Conservation (phyloP, 345 rosid species). For the Sisymbrium altissimum region DNA sequence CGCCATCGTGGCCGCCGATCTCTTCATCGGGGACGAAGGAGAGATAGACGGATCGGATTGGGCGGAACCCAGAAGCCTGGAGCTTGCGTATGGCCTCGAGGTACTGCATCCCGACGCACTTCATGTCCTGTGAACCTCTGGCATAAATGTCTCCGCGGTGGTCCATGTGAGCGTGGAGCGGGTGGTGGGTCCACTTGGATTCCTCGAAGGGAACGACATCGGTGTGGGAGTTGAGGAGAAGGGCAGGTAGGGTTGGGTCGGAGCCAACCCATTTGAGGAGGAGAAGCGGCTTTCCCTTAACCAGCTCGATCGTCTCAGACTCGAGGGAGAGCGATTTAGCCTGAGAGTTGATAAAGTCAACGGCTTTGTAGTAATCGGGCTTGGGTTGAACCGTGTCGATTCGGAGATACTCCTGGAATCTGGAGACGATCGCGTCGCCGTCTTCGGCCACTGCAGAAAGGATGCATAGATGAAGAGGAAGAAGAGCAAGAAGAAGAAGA, state of each 20-base stretch:
- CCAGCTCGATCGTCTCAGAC: slow-evolving; percentile 57
- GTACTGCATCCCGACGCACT: slow-evolving; percentile 95
- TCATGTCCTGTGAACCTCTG: slow-evolving; percentile 98
- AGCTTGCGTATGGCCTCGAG: slow-evolving; percentile 78
- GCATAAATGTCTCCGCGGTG: slow-evolving; percentile 66
- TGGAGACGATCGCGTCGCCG: slow-evolving; percentile 40
- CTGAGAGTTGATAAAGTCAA: slow-evolving; percentile 59
- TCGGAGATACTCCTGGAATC: slow-evolving; percentile 84
- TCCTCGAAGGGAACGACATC: slow-evolving; percentile 86
- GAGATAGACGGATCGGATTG: slow-evolving; percentile 69
- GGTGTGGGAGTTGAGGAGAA: slow-evolving; percentile 92
- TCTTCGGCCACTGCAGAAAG: background rate
- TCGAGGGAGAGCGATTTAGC: slow-evolving; percentile 68
- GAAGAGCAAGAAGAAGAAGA: background rate
- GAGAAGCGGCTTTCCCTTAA: slow-evolving; percentile 59
- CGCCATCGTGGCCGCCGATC: slow-evolving; percentile 93
- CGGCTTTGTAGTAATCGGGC: slow-evolving; percentile 59
- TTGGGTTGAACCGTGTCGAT: slow-evolving; percentile 86
- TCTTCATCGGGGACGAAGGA: slow-evolving; percentile 90
- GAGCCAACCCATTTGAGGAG: slow-evolving; percentile 84
- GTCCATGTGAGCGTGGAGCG: slow-evolving; percentile 75
- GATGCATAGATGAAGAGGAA: slow-evolving; percentile 4
- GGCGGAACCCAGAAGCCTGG: slow-evolving; percentile 57
- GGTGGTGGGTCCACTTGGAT: slow-evolving; percentile 74
- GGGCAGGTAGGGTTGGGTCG: slow-evolving; percentile 55